A percentile compares a stretch with the other conserved stretches of the same genome.
Evolutionary conservation across 2,329 filamentous ascomycete genomes (phyloP).

Genomic region (Botrytis cinerea): DNA sequence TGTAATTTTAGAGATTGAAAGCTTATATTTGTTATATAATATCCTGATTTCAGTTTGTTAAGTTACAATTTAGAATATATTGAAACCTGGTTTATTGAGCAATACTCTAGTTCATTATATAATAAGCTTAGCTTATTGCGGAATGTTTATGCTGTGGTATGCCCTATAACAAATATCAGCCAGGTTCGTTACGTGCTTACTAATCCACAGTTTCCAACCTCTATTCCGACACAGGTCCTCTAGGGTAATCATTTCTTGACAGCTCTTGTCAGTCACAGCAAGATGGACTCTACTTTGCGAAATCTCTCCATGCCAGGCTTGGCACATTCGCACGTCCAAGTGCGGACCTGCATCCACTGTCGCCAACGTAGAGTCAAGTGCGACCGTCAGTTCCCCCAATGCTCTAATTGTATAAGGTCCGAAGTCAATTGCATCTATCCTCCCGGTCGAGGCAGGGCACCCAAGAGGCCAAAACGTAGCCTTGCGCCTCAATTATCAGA

Average conservation of each 20-base stretch:
- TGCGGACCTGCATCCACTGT: slow-evolving; percentile 10
- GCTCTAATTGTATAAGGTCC: slow-evolving; percentile 11
- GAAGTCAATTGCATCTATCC: slow-evolving; percentile 14
- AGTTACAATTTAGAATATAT: no score
- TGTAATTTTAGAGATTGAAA: no score
- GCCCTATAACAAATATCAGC: no score
- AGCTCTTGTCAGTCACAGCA: slow-evolving; percentile 12
- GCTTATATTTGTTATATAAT: no score
- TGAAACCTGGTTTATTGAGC: no score
- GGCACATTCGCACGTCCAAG: slow-evolving; percentile 8
- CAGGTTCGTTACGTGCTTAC: no score
- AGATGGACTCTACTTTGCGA: slow-evolving; percentile 6
- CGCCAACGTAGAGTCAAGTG: slow-evolving; percentile 9
- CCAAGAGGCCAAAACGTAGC: slow-evolving; percentile 9
- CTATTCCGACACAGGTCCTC: not conserved
- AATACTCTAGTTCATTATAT: no score
- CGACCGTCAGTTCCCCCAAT: slow-evolving; percentile 9
- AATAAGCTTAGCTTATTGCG: no score
- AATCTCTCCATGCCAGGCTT: slow-evolving; percentile 11
- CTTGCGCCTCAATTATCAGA: slow-evolving; percentile 10
- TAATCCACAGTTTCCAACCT: no score
- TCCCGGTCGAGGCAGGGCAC: slow-evolving; percentile 7
- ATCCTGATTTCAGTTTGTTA: no score
- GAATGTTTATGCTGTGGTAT: no score
- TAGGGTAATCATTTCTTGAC: slow-evolving; percentile 14